Evolutionary conservation across 495 filamentous ascomycete species (phyloP).

Genomic region (Aspergillus panamensis): DNA sequence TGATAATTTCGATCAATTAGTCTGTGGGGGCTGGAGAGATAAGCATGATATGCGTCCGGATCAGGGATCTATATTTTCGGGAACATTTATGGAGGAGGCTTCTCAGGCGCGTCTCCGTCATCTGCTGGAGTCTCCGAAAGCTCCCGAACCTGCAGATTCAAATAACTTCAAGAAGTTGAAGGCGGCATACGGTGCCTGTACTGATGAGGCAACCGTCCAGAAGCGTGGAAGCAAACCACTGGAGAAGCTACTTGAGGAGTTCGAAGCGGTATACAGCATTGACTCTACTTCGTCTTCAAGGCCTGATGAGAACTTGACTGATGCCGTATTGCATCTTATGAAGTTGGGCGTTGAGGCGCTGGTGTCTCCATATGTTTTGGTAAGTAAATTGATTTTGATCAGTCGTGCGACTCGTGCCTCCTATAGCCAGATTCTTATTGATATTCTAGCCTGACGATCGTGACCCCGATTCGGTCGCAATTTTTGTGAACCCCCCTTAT

Average conservation of each 20-base stretch:
- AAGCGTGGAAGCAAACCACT: slow-evolving; percentile 53
- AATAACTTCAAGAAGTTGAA: slow-evolving; percentile 66
- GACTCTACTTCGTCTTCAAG: slow-evolving; percentile 36
- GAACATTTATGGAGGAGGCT: slow-evolving; percentile 57
- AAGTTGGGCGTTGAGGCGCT: slow-evolving; percentile 51
- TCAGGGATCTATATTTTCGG: slow-evolving; percentile 56
- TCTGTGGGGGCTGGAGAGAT: slow-evolving; percentile 65
- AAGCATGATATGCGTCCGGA: slow-evolving; percentile 66
- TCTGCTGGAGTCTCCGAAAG: slow-evolving; percentile 58
- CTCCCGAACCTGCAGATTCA: slow-evolving; percentile 49
- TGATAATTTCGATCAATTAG: slow-evolving; percentile 63
- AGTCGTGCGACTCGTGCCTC: neutral
- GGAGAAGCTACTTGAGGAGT: slow-evolving; percentile 43
- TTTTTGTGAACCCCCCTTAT: slow-evolving; percentile 51
- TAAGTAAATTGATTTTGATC: slow-evolving; percentile 29
- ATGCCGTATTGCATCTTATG: slow-evolving; percentile 52
- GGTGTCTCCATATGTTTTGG: slow-evolving; percentile 43
- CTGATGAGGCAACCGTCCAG: slow-evolving; percentile 54
- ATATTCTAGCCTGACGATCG: slow-evolving; percentile 52
- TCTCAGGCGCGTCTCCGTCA: slow-evolving; percentile 57
- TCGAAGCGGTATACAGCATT: slow-evolving; percentile 53
- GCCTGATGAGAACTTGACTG: slow-evolving; percentile 42
- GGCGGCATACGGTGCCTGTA: slow-evolving; percentile 60
- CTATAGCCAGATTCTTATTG: neutral
- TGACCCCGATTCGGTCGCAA: slow-evolving; percentile 60